A percentile compares a stretch with the other conserved stretches of the same genome.
These are phyloP conservation scores for Penicillium hesseltinei DNA, from an alignment of 2,329 filamentous ascomycete species.

Conservation along the genomic window DNA sequence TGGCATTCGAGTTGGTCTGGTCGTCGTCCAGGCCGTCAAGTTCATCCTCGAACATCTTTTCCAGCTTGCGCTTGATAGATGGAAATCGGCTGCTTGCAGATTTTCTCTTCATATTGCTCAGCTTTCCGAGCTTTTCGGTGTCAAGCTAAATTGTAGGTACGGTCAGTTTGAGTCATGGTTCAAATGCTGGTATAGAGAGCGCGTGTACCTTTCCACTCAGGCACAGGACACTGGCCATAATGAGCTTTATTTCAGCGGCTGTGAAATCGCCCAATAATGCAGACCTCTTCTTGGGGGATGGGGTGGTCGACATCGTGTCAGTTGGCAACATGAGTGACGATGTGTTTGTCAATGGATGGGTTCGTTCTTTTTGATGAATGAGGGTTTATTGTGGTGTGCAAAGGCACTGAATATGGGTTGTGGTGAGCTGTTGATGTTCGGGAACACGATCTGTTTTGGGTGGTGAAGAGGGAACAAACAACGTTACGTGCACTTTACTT, in stretches of 20 bases:
- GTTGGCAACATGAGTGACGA: not conserved
- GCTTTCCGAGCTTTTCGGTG: not conserved
- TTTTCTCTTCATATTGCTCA: not conserved
- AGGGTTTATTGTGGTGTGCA: not conserved
- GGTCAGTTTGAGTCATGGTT: not conserved
- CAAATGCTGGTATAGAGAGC: accelerated
- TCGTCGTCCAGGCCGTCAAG: not conserved
- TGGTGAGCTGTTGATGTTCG: not conserved
- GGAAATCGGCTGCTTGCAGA: not conserved
- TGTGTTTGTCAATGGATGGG: not conserved
- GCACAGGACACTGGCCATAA: not conserved
- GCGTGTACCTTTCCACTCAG: not conserved
- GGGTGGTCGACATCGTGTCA: not conserved
- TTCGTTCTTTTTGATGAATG: not conserved
- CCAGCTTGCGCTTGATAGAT: not conserved
- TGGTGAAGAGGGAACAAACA: not conserved
- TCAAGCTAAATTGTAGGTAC: not conserved
- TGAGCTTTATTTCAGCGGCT: not conserved
- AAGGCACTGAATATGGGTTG: not conserved
- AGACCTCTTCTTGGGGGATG: not conserved
- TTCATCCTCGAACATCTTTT: not conserved
- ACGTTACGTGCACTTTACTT: not conserved
- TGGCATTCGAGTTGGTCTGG: not conserved
- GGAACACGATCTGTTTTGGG: not conserved
- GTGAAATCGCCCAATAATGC: not conserved